Conservation (phyloP, 306 rosid genomes). For the Prunus mira region DNA sequence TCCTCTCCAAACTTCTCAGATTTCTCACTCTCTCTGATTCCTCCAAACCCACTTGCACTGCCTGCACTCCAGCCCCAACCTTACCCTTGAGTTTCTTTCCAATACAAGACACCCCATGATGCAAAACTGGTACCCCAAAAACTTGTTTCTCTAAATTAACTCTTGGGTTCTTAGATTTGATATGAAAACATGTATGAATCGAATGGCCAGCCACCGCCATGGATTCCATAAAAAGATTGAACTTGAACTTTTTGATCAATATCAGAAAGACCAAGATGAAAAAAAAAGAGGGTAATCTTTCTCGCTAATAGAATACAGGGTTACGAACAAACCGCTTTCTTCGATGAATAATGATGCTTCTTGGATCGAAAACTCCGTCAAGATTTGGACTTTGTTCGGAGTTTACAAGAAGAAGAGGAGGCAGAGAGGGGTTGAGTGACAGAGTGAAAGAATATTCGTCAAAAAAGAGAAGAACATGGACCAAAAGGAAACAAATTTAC, state of each 20-base stretch:
- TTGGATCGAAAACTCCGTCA: constrained; percentile 42
- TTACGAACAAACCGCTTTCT: neutral
- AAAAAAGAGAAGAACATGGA: neutral
- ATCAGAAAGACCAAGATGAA: neutral
- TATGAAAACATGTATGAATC: constrained; percentile 18
- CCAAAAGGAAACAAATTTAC: neutral
- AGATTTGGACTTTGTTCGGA: constrained; percentile 24
- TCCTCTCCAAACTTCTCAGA: constrained; percentile 34
- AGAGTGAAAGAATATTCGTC: neutral
- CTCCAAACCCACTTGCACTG: constrained; percentile 50
- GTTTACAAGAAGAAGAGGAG: constrained; percentile 15
- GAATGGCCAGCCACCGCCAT: constrained; percentile 49
- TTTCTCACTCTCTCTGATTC: constrained; percentile 21
- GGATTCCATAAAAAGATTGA: constrained; percentile 17
- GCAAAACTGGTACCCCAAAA: constrained; percentile 16
- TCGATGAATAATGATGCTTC: constrained; percentile 13
- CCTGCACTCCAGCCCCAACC: constrained; percentile 36
- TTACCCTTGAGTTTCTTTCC: constrained; percentile 37
- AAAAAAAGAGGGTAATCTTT: neutral
- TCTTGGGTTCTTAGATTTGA: constrained; percentile 19
- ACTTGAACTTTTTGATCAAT: neutral
- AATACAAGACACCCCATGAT: constrained; percentile 20
- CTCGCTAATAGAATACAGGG: neutral
- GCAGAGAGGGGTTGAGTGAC: neutral
- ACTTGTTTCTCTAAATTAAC: constrained; percentile 25